Evolutionary conservation across 192 early-diverging fungal species (phyloP).

Genomic region (Coemansia sp.): DNA sequence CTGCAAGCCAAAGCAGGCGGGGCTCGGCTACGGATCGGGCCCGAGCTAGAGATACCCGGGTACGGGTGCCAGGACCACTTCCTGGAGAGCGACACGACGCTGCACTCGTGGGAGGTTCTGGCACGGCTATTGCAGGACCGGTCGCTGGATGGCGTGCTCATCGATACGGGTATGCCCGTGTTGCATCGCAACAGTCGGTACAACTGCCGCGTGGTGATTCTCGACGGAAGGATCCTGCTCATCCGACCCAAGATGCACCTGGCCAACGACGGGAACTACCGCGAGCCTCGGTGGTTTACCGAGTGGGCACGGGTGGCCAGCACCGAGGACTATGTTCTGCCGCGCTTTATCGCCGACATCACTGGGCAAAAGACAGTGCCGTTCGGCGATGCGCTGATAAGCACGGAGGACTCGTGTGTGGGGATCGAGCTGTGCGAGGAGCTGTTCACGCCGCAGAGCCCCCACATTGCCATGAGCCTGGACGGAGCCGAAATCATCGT

Average conservation of each 20-base stretch:
- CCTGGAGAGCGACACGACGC: constrained; percentile 89
- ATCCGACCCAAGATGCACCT: constrained; percentile 96
- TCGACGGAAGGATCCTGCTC: constrained; percentile 78
- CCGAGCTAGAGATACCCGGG: constrained; percentile 95
- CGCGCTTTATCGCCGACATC: constrained; percentile 73
- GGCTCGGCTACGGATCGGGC: constrained; percentile 83
- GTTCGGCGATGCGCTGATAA: constrained; percentile 89
- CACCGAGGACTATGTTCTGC: constrained; percentile 79
- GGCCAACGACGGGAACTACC: constrained; percentile 98
- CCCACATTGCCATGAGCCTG: constrained; percentile 89
- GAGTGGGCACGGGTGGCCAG: constrained; percentile 68
- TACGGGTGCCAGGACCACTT: constrained; percentile 99
- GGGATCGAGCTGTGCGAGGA: constrained; percentile 98
- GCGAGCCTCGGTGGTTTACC: constrained; percentile 93
- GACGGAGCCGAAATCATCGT: constrained; percentile 97
- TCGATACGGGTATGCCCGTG: constrained; percentile 97
- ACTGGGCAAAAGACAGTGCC: constrained; percentile 77
- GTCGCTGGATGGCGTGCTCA: constrained; percentile 71
- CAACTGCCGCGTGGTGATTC: constrained; percentile 93
- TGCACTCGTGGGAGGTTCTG: constrained; percentile 94
- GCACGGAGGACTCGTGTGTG: constrained; percentile 79
- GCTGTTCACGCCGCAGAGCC: constrained; percentile 92
- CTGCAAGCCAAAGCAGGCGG: constrained; percentile 74
- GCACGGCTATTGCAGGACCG: constrained; percentile 66
- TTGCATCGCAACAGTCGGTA: constrained; percentile 88